These are phyloP conservation scores for Dryas alaskensis DNA, from an alignment of 306 rosid genomes.

Conservation along the genomic window DNA sequence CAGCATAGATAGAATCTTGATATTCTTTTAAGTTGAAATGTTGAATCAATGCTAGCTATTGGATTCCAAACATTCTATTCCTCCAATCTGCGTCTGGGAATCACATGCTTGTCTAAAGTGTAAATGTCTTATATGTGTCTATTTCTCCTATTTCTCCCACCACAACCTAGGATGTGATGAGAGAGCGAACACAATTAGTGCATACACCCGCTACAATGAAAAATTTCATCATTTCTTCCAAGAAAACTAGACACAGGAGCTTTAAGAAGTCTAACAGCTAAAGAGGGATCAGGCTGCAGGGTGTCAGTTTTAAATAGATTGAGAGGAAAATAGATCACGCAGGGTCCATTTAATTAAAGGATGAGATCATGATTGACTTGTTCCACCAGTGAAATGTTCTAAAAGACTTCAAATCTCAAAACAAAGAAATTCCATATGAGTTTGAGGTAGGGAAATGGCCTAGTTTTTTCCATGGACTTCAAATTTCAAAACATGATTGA, in stretches of 20 bases:
- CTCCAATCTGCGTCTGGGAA: neutral
- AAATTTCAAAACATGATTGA: neutral
- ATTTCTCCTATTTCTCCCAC: too few species aligned
- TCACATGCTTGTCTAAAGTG: constrained; percentile 4
- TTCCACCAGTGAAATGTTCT: constrained; percentile 13
- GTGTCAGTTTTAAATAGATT: neutral
- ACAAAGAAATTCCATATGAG: neutral
- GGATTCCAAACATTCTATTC: constrained; percentile 7
- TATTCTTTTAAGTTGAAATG: neutral
- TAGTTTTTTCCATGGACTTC: neutral
- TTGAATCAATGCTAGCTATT: neutral
- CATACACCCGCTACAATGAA: neutral
- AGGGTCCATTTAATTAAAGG: neutral
- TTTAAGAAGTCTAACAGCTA: neutral
- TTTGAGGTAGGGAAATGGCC: neutral
- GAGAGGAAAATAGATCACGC: constrained; percentile 3
- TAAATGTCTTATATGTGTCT: too few species aligned
- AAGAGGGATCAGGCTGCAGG: constrained; percentile 16
- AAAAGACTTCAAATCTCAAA: neutral
- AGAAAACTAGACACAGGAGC: constrained; percentile 11
- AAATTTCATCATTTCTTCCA: constrained; percentile 9
- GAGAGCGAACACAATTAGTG: too few species aligned
- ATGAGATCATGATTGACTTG: constrained; percentile 1
- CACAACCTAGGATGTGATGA: too few species aligned
- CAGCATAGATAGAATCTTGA: neutral